phyloP scores from a whole-genome alignment of 176 grass and related monocot genomes.

The Cenchrus purpureus region DNA sequence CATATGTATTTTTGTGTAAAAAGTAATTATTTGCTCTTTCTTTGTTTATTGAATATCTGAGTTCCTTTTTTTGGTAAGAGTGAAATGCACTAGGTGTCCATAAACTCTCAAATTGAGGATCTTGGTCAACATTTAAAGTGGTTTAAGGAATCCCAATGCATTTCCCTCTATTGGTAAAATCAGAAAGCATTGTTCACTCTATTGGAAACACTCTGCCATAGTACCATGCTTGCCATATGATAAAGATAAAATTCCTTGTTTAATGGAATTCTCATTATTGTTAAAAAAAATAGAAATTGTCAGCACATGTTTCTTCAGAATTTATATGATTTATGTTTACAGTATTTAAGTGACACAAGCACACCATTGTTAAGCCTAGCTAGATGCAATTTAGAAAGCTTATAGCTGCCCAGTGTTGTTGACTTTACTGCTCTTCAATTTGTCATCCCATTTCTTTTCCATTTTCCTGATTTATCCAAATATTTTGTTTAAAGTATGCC shows the following conservation, averaged over 20 bases:
- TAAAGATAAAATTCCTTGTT: not conserved
- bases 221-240: not conserved
- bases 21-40: not conserved
- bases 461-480: not conserved
- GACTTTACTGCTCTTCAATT: not conserved
- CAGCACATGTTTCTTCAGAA: not conserved
- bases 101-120: not conserved
- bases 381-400: not conserved
- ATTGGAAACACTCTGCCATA: not conserved
- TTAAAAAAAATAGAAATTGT: not conserved
- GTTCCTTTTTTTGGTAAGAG: not conserved
- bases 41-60: conserved; percentile 6
- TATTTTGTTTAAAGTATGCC: conserved; percentile 21
- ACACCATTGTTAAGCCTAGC: not conserved
- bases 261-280: not conserved
- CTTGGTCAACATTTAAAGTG: not conserved
- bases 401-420: not conserved
- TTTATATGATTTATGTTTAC: not conserved
- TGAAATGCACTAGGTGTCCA: not conserved
- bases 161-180: not conserved
- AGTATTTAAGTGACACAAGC: conserved; percentile 1
- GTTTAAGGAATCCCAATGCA: not conserved
- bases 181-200: not conserved
- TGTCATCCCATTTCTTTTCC: not conserved
- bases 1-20: not conserved